phyloP scores from a whole-genome alignment of 2,329 filamentous ascomycete species.

The Fusarium torulosum region DNA sequence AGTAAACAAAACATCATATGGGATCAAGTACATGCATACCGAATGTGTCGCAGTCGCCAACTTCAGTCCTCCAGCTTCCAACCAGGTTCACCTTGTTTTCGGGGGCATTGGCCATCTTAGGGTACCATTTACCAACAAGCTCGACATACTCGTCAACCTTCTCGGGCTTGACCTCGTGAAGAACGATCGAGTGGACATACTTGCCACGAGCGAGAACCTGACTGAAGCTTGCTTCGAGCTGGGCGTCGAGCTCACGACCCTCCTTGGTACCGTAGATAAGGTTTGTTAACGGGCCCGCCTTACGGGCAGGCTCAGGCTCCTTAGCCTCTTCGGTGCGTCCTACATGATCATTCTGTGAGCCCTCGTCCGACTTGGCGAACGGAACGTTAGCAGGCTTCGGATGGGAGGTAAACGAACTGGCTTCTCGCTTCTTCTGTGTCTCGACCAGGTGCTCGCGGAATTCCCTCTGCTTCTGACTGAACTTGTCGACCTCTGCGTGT shows the following conservation, averaged over 20 bases:
- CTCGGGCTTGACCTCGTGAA: constrained; percentile 95
- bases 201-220: constrained; percentile 95
- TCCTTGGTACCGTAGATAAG: constrained; percentile 98
- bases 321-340: constrained; percentile 66
- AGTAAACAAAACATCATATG: constrained; percentile 12
- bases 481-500: constrained; percentile 76
- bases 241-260: constrained; percentile 91
- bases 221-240: constrained; percentile 96
- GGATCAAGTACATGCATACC: constrained; percentile 66
- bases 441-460: constrained; percentile 86
- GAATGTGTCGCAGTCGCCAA: constrained; percentile 97
- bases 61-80: constrained; percentile 97
- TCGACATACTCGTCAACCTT: constrained; percentile 95
- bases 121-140: constrained; percentile 92
- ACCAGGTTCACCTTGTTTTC: constrained; percentile 97
- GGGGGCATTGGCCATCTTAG: constrained; percentile 83
- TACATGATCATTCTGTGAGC: constrained; percentile 54
- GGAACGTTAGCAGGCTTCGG: constrained; percentile 59
- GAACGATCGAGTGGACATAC: constrained; percentile 97
- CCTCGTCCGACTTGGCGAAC: constrained; percentile 57
- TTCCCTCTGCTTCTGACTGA: constrained; percentile 85
- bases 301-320: constrained; percentile 70
- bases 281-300: constrained; percentile 80
- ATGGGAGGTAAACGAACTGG: constrained; percentile 74
- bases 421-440: constrained; percentile 84